Evolutionary conservation across 176 grass and related monocot genomes (phyloP).

Genomic region (Ensete glaucum): DNA sequence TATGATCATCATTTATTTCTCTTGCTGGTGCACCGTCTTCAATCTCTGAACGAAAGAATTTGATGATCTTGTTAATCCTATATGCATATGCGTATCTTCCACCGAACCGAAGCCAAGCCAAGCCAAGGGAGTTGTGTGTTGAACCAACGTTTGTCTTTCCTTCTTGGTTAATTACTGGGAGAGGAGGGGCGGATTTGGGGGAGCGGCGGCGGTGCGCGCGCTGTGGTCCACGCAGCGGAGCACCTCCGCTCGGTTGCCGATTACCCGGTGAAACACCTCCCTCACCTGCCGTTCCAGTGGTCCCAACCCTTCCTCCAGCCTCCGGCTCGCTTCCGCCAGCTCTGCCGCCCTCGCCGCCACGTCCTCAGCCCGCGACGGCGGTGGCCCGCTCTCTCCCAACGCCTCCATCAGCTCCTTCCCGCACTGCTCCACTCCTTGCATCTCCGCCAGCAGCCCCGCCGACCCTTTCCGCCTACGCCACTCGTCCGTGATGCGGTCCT

Average conservation of each 20-base stretch:
- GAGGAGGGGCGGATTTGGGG: neutral
- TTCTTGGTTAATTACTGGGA: neutral
- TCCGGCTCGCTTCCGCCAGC: slow-evolving; percentile 45
- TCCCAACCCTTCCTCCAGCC: slow-evolving; percentile 58
- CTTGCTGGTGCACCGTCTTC: too few relatives aligned
- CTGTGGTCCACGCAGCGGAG: slow-evolving; percentile 42
- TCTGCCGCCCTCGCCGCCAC: slow-evolving; percentile 38
- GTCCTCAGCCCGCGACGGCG: slow-evolving; percentile 15
- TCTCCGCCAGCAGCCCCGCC: slow-evolving; percentile 57
- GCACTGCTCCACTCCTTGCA: slow-evolving; percentile 53
- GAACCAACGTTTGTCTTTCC: too few relatives aligned
- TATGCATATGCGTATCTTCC: too few relatives aligned
- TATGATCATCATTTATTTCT: too few relatives aligned
- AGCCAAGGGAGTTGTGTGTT: too few relatives aligned
- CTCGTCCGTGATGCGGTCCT: slow-evolving; percentile 63
- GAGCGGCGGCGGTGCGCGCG: neutral
- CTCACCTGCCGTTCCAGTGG: slow-evolving; percentile 74
- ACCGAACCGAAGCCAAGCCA: too few relatives aligned
- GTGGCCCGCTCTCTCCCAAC: slow-evolving; percentile 38
- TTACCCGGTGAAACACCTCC: slow-evolving; percentile 67
- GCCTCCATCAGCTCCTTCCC: slow-evolving; percentile 43
- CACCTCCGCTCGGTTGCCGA: slow-evolving; percentile 53
- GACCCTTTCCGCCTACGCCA: slow-evolving; percentile 35
- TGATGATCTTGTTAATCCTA: neutral
- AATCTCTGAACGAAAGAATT: neutral